These are phyloP conservation scores for Pholiota microspora DNA, from an alignment of 768 basidiomycete genomes.

Conservation along the genomic window DNA sequence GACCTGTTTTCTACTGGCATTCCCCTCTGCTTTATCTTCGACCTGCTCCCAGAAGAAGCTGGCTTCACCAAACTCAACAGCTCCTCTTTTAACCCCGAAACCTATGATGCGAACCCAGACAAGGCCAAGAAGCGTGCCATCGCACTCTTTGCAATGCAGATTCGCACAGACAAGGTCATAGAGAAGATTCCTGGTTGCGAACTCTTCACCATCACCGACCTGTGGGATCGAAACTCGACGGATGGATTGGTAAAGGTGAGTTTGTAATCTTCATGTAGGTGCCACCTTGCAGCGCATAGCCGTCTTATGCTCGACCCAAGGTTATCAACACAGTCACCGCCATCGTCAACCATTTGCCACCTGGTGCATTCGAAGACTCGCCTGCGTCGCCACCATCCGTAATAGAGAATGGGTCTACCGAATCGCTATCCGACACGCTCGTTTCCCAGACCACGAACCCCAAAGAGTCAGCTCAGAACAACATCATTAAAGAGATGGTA, in stretches of 20 bases:
- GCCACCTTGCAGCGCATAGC: constrained; percentile 4
- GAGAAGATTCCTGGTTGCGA: constrained; percentile 68
- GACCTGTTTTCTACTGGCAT: constrained; percentile 91
- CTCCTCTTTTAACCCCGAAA: constrained; percentile 64
- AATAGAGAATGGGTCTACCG: constrained; percentile 56
- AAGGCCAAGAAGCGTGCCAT: constrained; percentile 89
- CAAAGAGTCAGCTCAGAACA: constrained; percentile 67
- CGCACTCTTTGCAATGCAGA: constrained; percentile 87
- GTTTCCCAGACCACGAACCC: constrained; percentile 47
- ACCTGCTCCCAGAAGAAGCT: constrained; percentile 72
- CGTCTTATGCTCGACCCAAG: constrained; percentile 35
- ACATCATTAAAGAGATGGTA: constrained; percentile 85
- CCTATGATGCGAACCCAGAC: constrained; percentile 71
- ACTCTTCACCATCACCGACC: constrained; percentile 87
- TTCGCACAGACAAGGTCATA: constrained; percentile 60
- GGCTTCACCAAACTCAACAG: constrained; percentile 58
- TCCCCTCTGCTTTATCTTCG: constrained; percentile 94
- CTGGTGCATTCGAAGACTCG: constrained; percentile 62
- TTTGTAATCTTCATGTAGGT: constrained; percentile 11
- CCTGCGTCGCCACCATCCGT: constrained; percentile 57
- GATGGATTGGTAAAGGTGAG: constrained; percentile 93
- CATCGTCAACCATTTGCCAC: constrained; percentile 75
- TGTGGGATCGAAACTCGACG: constrained; percentile 88
- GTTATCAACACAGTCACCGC: constrained; percentile 87
- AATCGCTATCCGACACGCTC: constrained; percentile 51